Percentiles rank a stretch among this genome's conserved stretches.
These are phyloP conservation scores for Hyaloperonospora arabidopsidis DNA, from an alignment of 352 stramenopile genomes.

Conservation along the genomic window DNA sequence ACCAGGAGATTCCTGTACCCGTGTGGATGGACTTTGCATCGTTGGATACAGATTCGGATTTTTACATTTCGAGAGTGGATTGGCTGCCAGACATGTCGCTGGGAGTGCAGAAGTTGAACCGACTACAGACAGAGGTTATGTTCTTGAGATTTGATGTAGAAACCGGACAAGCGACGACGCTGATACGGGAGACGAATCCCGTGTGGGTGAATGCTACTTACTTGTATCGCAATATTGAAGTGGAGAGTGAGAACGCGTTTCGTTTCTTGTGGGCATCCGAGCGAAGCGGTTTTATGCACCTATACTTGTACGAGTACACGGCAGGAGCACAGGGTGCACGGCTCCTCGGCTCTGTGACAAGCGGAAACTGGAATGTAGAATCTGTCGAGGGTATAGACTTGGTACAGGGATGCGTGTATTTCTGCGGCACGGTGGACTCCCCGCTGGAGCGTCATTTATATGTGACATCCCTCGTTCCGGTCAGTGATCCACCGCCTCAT, in stretches of 20 bases:
- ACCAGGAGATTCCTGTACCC: slow-evolving; percentile 29
- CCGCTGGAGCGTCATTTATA: slow-evolving; percentile 90
- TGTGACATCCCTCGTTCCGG: slow-evolving; percentile 58
- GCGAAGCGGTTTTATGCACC: slow-evolving; percentile 89
- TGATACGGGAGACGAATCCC: slow-evolving; percentile 86
- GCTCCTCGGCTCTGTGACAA: slow-evolving; percentile 55
- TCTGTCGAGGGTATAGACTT: slow-evolving; percentile 80
- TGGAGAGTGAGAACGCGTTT: slow-evolving; percentile 74
- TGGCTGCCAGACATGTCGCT: slow-evolving; percentile 92
- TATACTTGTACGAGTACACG: slow-evolving; percentile 93
- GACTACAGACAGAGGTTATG: slow-evolving; percentile 60
- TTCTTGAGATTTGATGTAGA: slow-evolving; percentile 77
- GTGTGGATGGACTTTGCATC: slow-evolving; percentile 71
- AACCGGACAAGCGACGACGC: slow-evolving; percentile 50
- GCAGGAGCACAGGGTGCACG: slow-evolving; percentile 28
- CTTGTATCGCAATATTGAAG: slow-evolving; percentile 85
- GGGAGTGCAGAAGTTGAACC: slow-evolving; percentile 84
- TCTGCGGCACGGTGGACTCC: slow-evolving; percentile 81
- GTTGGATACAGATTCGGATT: slow-evolving; percentile 44
- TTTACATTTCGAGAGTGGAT: slow-evolving; percentile 90
- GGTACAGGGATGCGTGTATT: slow-evolving; percentile 78
- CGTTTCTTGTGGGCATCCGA: slow-evolving; percentile 94
- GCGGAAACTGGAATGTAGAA: slow-evolving; percentile 66
- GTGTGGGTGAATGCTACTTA: slow-evolving; percentile 95
- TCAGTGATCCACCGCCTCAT: slow-evolving; percentile 33